Evolutionary conservation across 2,329 filamentous ascomycete genomes (phyloP).

Genomic region (Fusarium pseudoanthophilum): DNA sequence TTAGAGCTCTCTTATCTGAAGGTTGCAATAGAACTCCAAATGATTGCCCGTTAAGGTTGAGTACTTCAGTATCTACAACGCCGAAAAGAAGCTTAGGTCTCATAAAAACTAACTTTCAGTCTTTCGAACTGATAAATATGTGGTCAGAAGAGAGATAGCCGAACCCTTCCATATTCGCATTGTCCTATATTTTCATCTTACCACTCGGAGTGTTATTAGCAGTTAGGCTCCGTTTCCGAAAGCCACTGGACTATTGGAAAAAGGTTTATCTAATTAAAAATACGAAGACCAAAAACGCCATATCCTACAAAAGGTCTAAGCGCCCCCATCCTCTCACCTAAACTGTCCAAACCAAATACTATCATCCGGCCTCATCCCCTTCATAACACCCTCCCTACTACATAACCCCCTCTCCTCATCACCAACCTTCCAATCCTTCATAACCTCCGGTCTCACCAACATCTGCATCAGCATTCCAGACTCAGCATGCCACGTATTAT

Average conservation of each 20-base stretch:
- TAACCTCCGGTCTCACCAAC: constrained; percentile 47
- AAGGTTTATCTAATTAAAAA: accelerated
- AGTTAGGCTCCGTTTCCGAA: accelerated
- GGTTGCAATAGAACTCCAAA: accelerated
- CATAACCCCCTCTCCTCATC: constrained; percentile 46
- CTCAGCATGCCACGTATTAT: constrained; percentile 68
- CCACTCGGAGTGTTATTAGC: accelerated
- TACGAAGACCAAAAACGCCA: neutral
- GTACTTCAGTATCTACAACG: no score
- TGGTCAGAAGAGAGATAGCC: accelerated
- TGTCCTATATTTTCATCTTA: accelerated
- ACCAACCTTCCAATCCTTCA: constrained; percentile 42
- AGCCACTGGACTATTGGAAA: neutral
- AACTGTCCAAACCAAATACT: constrained; percentile 52
- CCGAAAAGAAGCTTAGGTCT: neutral
- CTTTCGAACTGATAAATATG: accelerated
- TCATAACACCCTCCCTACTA: constrained; percentile 42
- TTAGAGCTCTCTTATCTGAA: neutral
- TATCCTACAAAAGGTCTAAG: neutral
- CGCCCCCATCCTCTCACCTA: neutral
- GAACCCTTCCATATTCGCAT: accelerated
- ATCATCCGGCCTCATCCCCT: constrained; percentile 50
- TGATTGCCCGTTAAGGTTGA: neutral
- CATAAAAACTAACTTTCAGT: accelerated
- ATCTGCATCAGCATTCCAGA: constrained; percentile 71